These are phyloP conservation scores for Cordyceps cateniannulata DNA, from an alignment of 2,329 filamentous ascomycete genomes.

Conservation along the genomic window DNA sequence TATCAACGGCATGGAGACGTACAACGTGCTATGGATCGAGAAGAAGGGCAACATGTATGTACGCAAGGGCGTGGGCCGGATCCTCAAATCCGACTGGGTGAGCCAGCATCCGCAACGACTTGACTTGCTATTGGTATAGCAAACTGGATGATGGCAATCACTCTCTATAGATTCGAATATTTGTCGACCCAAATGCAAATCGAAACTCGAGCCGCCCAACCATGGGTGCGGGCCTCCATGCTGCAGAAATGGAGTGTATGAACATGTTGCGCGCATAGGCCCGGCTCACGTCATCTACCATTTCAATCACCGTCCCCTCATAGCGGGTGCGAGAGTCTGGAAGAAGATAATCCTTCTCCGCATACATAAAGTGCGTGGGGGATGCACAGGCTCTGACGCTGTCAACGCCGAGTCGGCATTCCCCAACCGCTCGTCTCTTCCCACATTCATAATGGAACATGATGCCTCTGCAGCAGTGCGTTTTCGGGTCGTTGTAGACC, in stretches of 20 bases:
- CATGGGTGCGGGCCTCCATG: background rate
- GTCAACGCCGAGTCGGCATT: conserved; percentile 7
- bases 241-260: background rate
- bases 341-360: background rate
- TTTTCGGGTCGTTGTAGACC: background rate
- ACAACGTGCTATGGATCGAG: conserved; percentile 8
- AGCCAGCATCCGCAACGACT: background rate
- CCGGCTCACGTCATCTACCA: background rate
- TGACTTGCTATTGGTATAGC: conserved; percentile 1
- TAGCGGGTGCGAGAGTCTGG: conserved; percentile 1
- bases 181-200: conserved; percentile 3
- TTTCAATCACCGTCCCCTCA: conserved; percentile 1
- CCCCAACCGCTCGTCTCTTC: background rate
- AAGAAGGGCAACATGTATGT: conserved; percentile 1
- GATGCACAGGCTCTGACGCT: background rate
- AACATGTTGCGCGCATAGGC: background rate
- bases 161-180: background rate
- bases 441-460: conserved; percentile 3
- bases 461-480: background rate
- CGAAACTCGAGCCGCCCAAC: conserved; percentile 1
- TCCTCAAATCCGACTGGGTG: conserved; percentile 8
- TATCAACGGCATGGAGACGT: conserved; percentile 5
- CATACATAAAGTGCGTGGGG: background rate
- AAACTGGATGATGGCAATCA: background rate
- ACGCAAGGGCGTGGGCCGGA: conserved; percentile 8